A percentile compares a stretch with the other conserved stretches of the same genome.
These are phyloP conservation scores for Capniomyces stellatus DNA, from an alignment of 371 early-diverging fungal genomes.

Conservation along the genomic window DNA sequence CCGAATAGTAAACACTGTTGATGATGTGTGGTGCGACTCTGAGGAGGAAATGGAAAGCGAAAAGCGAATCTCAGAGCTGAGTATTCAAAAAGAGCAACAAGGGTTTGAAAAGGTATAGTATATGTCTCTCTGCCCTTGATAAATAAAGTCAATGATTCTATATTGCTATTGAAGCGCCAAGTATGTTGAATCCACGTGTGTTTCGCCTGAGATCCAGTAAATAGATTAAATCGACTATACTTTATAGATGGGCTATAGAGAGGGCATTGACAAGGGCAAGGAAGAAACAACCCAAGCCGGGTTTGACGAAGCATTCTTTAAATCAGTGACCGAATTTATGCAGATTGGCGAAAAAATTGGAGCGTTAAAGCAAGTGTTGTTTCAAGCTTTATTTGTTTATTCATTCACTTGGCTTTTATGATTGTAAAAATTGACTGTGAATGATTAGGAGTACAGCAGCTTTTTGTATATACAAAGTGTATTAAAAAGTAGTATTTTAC, in stretches of 20 bases:
- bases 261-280: conserved; percentile 1
- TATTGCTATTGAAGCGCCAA: too few relatives aligned
- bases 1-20: too few relatives aligned
- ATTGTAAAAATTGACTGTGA: too few relatives aligned
- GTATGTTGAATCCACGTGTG: too few relatives aligned
- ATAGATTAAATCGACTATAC: too few relatives aligned
- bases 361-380: not conserved
- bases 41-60: not conserved
- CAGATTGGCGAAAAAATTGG: conserved; percentile 1
- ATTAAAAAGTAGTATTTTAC: too few relatives aligned
- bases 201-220: too few relatives aligned
- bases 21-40: not conserved
- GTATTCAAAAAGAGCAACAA: not conserved
- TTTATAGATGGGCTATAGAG: not conserved
- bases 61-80: not conserved
- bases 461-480: too few relatives aligned
- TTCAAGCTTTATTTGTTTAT: not conserved
- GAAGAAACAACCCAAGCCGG: not conserved
- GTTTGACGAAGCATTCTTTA: not conserved
- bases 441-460: too few relatives aligned
- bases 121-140: too few relatives aligned
- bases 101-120: not conserved
- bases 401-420: too few relatives aligned
- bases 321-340: not conserved
- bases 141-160: too few relatives aligned